Conservation (phyloP, 768 basidiomycete genomes). For the Tricholoma matsutake region DNA sequence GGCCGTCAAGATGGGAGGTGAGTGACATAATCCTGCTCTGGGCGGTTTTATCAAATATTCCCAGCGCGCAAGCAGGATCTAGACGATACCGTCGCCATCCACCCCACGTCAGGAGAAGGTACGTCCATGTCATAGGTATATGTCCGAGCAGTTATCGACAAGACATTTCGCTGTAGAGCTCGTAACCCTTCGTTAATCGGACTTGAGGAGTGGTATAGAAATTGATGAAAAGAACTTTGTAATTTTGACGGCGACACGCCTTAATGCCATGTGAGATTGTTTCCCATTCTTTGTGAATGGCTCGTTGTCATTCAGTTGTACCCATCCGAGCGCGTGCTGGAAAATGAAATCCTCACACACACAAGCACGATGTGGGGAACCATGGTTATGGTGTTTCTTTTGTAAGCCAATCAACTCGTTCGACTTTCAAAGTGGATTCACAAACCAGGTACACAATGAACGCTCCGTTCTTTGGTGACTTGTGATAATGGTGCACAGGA, state of each 20-base stretch:
- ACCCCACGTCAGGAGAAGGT: slow-evolving; percentile 87
- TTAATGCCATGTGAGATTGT: neutral
- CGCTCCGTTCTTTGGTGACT: neutral
- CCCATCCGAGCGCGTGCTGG: neutral
- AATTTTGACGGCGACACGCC: neutral
- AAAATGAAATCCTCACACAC: neutral
- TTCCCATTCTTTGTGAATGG: neutral
- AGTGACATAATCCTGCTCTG: slow-evolving; percentile 12
- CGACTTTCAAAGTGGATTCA: neutral
- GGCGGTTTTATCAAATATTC: slow-evolving; percentile 2
- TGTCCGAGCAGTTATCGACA: slow-evolving; percentile 14
- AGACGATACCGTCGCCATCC: slow-evolving; percentile 89
- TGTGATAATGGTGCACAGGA: too few relatives aligned
- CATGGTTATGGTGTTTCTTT: neutral
- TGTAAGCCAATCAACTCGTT: neutral
- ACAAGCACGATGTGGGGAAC: neutral
- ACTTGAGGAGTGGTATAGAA: neutral
- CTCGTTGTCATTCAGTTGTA: neutral
- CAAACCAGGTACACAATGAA: neutral
- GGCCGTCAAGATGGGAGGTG: slow-evolving; percentile 93
- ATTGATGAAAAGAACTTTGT: neutral
- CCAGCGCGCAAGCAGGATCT: slow-evolving; percentile 75
- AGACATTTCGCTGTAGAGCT: slow-evolving; percentile 38
- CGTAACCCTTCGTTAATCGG: slow-evolving; percentile 39
- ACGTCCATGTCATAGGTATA: slow-evolving; percentile 18